These are phyloP conservation scores for Alternaria atra DNA, from an alignment of 2,329 filamentous ascomycete species.

Conservation along the genomic window DNA sequence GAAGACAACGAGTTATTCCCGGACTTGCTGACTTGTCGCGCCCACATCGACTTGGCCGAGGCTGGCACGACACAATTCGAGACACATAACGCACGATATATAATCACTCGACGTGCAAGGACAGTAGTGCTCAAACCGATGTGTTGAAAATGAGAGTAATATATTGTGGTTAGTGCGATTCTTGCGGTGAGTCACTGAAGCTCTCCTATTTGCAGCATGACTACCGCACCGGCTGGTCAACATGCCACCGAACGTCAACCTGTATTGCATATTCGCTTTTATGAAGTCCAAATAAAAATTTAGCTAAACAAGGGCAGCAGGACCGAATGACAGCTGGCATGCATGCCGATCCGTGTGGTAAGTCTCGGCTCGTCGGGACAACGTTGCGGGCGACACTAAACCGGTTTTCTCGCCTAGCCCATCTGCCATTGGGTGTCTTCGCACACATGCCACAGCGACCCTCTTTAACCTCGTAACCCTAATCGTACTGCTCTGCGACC, in stretches of 20 bases:
- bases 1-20: not conserved
- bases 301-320: slow-evolving; percentile 7
- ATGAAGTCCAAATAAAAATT: not conserved
- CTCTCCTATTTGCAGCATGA: not conserved
- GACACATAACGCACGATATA: not conserved
- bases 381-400: slow-evolving; percentile 26
- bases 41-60: not conserved
- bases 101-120: not conserved
- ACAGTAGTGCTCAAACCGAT: not conserved
- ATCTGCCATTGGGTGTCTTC: slow-evolving; percentile 12
- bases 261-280: not conserved
- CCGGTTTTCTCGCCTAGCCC: slow-evolving; percentile 18
- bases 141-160: not conserved
- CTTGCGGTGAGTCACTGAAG: not conserved
- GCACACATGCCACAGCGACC: slow-evolving; percentile 14
- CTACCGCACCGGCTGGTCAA: not conserved
- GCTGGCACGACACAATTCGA: not conserved
- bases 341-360: slow-evolving; percentile 15
- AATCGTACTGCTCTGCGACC: slow-evolving; percentile 13
- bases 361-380: slow-evolving; percentile 24
- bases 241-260: not conserved
- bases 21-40: not conserved
- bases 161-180: not conserved
- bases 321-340: slow-evolving; percentile 12
- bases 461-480: slow-evolving; percentile 18